Evolutionary conservation across 2,329 filamentous ascomycete species (phyloP).

Genomic region (Diaporthe ampelina): DNA sequence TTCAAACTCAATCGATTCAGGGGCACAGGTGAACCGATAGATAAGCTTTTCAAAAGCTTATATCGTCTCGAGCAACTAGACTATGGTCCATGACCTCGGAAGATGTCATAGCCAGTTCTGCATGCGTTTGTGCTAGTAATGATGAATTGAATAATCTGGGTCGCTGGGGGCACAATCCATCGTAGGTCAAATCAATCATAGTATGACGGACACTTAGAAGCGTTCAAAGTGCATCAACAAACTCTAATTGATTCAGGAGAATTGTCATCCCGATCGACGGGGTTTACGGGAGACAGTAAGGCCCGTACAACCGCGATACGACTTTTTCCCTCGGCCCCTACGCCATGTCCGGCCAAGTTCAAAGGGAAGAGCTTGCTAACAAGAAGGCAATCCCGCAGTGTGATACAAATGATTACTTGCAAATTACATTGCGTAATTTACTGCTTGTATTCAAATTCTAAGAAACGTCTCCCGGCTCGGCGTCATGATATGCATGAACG

Average conservation of each 20-base stretch:
- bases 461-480: not conserved
- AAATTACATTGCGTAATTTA: not conserved
- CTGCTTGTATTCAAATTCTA: not conserved
- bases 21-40: slow-evolving; percentile 3
- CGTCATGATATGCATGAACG: not conserved
- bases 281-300: not conserved
- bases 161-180: not conserved
- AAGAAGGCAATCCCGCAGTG: not conserved
- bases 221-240: not conserved
- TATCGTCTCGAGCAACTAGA: not conserved
- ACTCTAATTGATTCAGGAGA: slow-evolving; percentile 10
- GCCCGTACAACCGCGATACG: not conserved
- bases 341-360: not conserved
- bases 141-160: slow-evolving; percentile 22
- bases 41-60: not conserved
- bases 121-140: not conserved
- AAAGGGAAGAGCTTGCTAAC: not conserved
- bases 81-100: not conserved
- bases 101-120: not conserved
- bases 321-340: not conserved
- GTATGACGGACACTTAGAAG: not conserved
- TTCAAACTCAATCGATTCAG: slow-evolving; percentile 5
- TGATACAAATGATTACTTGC: not conserved
- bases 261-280: not conserved
- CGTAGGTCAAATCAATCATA: too few relatives aligned